Evolutionary conservation across 139 green algal genomes (phyloP), one percentile per base, ranked within the genome.

Genomic region (Axilococcus clingmanii): DNA sequence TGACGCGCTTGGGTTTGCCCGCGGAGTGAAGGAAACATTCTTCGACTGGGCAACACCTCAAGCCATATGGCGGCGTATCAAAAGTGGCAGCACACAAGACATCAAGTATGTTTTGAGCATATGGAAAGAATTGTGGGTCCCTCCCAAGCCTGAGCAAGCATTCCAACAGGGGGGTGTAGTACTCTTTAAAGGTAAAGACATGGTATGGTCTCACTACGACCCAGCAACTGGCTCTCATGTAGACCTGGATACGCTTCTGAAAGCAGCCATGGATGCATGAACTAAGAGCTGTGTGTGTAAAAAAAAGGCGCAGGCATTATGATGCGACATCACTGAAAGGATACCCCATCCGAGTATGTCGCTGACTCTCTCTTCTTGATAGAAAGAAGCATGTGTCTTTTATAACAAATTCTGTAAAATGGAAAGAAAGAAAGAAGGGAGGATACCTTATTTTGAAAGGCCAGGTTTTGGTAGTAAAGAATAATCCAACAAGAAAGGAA

Each of bases 151-250:
- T n/a, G 68, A 75, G 17, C 68, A 78, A 55, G 67, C 68, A 4
- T 33, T 40, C 20, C 33, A 46, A 7, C 51, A 54, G 37, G 84
- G 84, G 12, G 84, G 84, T 22, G 58, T 74, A 19, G 74, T 86
- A 23, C 50, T 88, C 11, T 94, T 93, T 42, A 45, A 86, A 11
- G 84, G 84, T 9, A 33, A 69, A 11, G 20, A 43, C 6, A 46
- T 69, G 24, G 53, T 84, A 31, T 78, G 75, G 37, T 61, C 66
- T 9, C 72, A 86, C 57, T 68, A 79, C 38, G 84, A 94, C 46
- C 24, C 48, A 23, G 68, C 77, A 27, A 94, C 84, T 1, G 75
- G 61, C 0, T 80, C 64, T 17, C 80, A 91, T 48, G 76, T 72
- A 0, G 72, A 87, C 41, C 31, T 85, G 11, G 25, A 58, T 9